Base-by-base conservation (phyloP, 2,329 filamentous ascomycete genomes). In the Hymenoscyphus fructigenus region DNA sequence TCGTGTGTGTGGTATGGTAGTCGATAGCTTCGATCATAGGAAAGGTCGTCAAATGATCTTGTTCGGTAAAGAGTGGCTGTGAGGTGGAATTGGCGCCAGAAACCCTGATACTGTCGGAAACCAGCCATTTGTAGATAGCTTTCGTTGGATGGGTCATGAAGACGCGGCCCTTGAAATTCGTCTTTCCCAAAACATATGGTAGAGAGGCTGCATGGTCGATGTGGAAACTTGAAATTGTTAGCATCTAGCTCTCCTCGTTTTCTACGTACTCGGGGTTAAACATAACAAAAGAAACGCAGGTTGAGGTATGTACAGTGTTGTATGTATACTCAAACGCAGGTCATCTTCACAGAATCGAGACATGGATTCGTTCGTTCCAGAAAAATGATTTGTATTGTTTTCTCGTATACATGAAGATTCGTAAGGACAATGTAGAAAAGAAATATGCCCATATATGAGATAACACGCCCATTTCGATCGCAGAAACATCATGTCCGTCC, bases 111-210 rank as follows among this genome's bases (percentile, higher is more conserved):
- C 93, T 96, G 79, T 99, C 95, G 78, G 97, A 93, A 68, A 98
- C 97, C 60, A 98, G 87, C 94, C 95, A 98, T 80, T 98, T 98
- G 85, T 99, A 99, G 76, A 99, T 99, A 72, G 95, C 95, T 78
- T 99, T 98, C 57, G 95, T 99, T 1, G 95, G 93, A 81, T 99
- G 95, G 60, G 95, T 99, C 94, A 98, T 99, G 81, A 97, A 98
- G 67, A 98, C 94, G 26, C 93, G 88, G 59, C 95, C 95, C 70
- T 91, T 90, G 82, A 99, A 99, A 78, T 97, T 97, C 44, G 95
- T 98, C 81, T 99, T 99, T 69, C 94, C 91, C 69, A 99, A 85
- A 66, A 99, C 95, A 77, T 98, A 99, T 56, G 95, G 95, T 57
- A 99, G 82, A n/a, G 94, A 97, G 17, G 94, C 94, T n/a, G 95